A percentile compares a stretch with the other conserved stretches of the same genome.
Conservation (phyloP, 1,284 basidiomycete species). For the Coriolopsis trogii region DNA sequence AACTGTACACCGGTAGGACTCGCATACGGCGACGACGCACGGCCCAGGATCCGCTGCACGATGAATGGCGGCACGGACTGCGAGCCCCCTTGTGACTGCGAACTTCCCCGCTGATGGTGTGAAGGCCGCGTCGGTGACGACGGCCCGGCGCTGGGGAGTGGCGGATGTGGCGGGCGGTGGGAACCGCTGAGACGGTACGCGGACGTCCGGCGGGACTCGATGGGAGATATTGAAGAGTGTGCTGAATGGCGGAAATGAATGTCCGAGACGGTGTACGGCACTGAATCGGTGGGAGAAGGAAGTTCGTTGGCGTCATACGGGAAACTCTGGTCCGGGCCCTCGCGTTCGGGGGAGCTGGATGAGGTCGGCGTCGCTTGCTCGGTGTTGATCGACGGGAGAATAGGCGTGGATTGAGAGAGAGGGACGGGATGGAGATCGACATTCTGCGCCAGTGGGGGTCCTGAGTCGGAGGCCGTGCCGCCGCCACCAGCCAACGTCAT, state of each 20-base stretch:
- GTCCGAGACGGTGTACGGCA: conserved; percentile 70
- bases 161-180: conserved; percentile 53
- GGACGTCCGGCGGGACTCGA: conserved; percentile 43
- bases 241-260: conserved; percentile 62
- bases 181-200: conserved; percentile 34
- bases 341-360: conserved; percentile 8
- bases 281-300: conserved; percentile 64
- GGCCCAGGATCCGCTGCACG: conserved; percentile 45
- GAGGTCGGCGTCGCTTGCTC: conserved; percentile 18
- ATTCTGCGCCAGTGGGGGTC: conserved; percentile 30
- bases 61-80: conserved; percentile 34
- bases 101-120: conserved; percentile 18
- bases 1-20: conserved; percentile 27
- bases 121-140: conserved; percentile 16
- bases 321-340: conserved; percentile 16
- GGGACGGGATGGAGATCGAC: conserved; percentile 34
- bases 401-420: conserved; percentile 22
- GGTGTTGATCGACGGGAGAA: conserved; percentile 12
- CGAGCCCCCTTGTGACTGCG: conserved; percentile 13
- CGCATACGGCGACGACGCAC: conserved; percentile 22
- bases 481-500: conserved; percentile 33
- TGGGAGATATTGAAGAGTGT: conserved; percentile 38
- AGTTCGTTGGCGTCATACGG: conserved; percentile 22
- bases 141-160: conserved; percentile 40
- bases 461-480: conserved; percentile 26